A percentile compares a stretch with the other conserved stretches of the same genome.
phyloP scores from a whole-genome alignment of 2,329 filamentous ascomycete species.

The Rugonectria rugulosa region DNA sequence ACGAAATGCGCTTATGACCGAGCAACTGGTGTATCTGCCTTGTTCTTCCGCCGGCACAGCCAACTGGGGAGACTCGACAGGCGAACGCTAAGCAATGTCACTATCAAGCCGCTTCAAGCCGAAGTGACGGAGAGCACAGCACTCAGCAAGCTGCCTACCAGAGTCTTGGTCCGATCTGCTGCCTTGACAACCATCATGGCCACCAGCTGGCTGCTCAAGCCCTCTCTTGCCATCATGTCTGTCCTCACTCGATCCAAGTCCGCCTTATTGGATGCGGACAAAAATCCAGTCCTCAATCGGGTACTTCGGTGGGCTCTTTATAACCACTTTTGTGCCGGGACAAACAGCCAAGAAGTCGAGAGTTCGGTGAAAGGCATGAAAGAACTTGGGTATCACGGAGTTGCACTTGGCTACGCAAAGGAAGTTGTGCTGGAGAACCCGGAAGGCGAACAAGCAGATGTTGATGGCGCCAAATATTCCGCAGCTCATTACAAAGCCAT shows the following conservation, averaged over 20 bases:
- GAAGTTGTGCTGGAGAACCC: constrained; percentile 51
- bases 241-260: constrained; percentile 39
- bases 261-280: constrained; percentile 53
- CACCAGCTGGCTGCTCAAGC: constrained; percentile 32
- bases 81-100: constrained; percentile 14
- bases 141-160: constrained; percentile 33
- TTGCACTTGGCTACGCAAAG: constrained; percentile 61
- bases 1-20: not conserved
- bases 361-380: constrained; percentile 55
- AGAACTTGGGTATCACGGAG: constrained; percentile 57
- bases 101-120: constrained; percentile 1
- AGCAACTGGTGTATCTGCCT: not conserved
- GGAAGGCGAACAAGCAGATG: constrained; percentile 23
- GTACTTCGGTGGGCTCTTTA: constrained; percentile 57
- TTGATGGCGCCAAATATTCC: constrained; percentile 18
- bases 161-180: constrained; percentile 35
- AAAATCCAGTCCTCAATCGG: constrained; percentile 47
- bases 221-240: constrained; percentile 36
- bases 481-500: constrained; percentile 34
- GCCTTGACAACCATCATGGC: constrained; percentile 40
- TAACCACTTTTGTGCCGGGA: constrained; percentile 64
- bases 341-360: constrained; percentile 55
- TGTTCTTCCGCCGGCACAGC: too few species aligned
- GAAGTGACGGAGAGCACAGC: not conserved
- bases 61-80: not conserved